Evolutionary conservation across 2,329 filamentous ascomycete species (phyloP).

Genomic region (Epichloe uncinata): DNA sequence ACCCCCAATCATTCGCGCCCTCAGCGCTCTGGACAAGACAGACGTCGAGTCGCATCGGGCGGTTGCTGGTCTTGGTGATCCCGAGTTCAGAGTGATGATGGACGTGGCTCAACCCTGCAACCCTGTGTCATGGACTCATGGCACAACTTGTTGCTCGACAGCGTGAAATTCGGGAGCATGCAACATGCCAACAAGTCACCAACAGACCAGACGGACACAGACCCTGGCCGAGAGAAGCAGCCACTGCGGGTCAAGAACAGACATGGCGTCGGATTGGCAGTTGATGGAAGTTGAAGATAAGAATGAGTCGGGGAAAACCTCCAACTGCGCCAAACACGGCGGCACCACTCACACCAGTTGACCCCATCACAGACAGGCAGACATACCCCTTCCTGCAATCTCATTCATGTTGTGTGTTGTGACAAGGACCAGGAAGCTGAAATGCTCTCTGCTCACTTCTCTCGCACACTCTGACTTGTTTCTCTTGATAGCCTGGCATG

Average conservation of each 20-base stretch:
- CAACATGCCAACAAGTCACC: not conserved
- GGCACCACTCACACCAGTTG: not conserved
- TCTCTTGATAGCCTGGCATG: not conserved
- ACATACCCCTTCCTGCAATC: not conserved
- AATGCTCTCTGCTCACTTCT: not conserved
- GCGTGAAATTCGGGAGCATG: no score
- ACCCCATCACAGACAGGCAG: not conserved
- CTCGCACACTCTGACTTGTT: not conserved
- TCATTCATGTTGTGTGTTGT: not conserved
- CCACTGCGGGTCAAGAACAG: not conserved
- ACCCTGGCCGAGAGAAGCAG: not conserved
- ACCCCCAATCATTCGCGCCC: no score
- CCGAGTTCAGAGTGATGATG: no score
- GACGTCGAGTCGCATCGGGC: no score
- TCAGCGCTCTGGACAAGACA: no score
- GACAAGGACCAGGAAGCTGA: not conserved
- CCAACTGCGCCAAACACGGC: not conserved
- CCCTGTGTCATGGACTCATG: no score
- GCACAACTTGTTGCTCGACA: no score
- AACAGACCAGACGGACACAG: not conserved
- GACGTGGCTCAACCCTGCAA: no score
- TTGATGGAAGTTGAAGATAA: constrained; percentile 1
- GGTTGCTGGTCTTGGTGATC: no score
- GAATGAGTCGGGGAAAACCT: not conserved
- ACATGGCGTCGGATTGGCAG: not conserved